These are phyloP conservation scores for Coemansia sp. DNA, from an alignment of 192 early-diverging fungal genomes.

Conservation along the genomic window DNA sequence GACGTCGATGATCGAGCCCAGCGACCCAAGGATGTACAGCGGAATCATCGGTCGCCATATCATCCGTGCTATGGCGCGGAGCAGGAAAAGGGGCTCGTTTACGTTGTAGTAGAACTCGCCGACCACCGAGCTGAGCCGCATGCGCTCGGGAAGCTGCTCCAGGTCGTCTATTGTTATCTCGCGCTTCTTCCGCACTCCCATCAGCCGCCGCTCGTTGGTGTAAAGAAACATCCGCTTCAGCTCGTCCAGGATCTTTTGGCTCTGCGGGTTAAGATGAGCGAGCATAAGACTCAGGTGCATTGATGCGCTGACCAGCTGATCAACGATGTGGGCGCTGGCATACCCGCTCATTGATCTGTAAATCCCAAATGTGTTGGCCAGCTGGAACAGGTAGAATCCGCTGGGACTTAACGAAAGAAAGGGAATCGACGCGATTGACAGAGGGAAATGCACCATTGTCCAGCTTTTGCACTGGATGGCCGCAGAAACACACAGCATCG, in stretches of 20 bases:
- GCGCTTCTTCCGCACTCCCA: constrained; percentile 20
- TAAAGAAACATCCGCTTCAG: constrained; percentile 11
- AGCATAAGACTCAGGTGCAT: constrained; percentile 15
- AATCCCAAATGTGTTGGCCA: constrained; percentile 15
- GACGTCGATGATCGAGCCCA: constrained; percentile 5
- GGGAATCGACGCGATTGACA: constrained; percentile 7
- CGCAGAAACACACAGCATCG: constrained; percentile 13
- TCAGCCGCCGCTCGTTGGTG: constrained; percentile 24
- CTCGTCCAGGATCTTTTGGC: constrained; percentile 7
- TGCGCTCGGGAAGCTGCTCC: constrained; percentile 26
- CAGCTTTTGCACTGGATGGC: constrained; percentile 2
- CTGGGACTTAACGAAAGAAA: constrained; percentile 4
- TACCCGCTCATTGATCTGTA: constrained; percentile 13
- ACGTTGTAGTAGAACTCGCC: constrained; percentile 36
- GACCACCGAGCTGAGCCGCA: constrained; percentile 9
- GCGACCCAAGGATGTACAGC: constrained; percentile 14
- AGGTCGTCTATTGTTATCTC: constrained; percentile 25
- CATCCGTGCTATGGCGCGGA: constrained; percentile 40
- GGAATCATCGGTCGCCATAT: constrained; percentile 46
- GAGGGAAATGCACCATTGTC: neutral
- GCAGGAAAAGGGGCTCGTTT: constrained; percentile 35
- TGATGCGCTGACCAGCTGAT: neutral
- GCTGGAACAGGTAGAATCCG: constrained; percentile 13
- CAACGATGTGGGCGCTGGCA: neutral
- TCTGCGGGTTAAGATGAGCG: constrained; percentile 15